These are phyloP conservation scores for Fragosphaeria purpurea DNA, from an alignment of 2,329 filamentous ascomycete genomes.

Conservation along the genomic window DNA sequence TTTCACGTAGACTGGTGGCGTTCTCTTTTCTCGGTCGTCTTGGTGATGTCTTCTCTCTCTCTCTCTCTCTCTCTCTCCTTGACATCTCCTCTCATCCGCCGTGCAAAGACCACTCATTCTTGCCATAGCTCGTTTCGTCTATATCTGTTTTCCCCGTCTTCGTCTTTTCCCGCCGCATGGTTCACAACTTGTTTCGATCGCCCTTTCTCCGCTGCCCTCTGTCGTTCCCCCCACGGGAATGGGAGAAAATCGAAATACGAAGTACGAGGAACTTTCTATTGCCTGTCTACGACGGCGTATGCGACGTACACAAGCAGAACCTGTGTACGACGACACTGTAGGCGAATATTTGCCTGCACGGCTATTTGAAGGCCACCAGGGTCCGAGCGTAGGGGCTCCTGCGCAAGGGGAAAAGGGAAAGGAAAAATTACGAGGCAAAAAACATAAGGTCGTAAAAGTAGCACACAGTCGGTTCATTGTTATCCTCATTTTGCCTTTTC, in stretches of 20 bases:
- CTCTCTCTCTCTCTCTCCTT: background rate
- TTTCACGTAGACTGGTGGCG: too few relatives aligned
- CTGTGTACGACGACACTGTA: too few relatives aligned
- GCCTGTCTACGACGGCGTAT: too few relatives aligned
- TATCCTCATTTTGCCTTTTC: background rate
- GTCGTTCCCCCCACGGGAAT: background rate
- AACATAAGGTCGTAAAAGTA: too few relatives aligned
- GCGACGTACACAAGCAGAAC: too few relatives aligned
- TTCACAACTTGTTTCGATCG: background rate
- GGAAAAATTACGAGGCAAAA: too few relatives aligned
- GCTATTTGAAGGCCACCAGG: constrained; percentile 1
- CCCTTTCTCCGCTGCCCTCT: background rate
- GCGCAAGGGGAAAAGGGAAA: background rate
- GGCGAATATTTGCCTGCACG: background rate
- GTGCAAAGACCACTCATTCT: too few relatives aligned
- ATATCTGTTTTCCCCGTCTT: too few relatives aligned
- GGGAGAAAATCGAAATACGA: background rate
- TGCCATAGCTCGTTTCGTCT: too few relatives aligned
- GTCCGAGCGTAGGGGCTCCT: constrained; percentile 6
- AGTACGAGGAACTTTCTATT: background rate
- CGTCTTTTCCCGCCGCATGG: too few relatives aligned
- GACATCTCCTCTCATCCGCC: too few relatives aligned
- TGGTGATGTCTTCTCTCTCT: background rate
- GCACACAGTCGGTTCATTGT: background rate
- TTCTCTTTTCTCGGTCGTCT: background rate